These are phyloP conservation scores for Ilex aquifolium DNA, from an alignment of 257 asterid genomes.

Conservation along the genomic window DNA sequence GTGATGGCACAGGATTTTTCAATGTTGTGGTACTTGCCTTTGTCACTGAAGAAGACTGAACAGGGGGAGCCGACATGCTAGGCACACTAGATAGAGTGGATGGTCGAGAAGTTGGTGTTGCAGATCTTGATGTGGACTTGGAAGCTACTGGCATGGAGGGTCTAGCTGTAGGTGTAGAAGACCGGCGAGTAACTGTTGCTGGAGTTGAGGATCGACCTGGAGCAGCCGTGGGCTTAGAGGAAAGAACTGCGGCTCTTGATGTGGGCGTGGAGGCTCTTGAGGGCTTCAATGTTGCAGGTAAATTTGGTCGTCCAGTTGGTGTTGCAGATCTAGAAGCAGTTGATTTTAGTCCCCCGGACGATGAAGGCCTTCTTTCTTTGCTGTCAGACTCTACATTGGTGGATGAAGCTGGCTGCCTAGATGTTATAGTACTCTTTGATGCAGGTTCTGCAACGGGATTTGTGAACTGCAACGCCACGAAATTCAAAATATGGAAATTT, in stretches of 20 bases:
- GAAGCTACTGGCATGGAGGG: constrained; percentile 32
- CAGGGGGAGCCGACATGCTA: constrained; percentile 16
- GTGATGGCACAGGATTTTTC: constrained; percentile 30
- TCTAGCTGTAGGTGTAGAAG: constrained; percentile 45
- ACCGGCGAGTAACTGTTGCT: constrained; percentile 31
- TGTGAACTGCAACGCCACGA: constrained; percentile 37
- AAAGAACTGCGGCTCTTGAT: constrained; percentile 39
- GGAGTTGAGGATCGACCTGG: constrained; percentile 50
- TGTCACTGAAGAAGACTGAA: constrained; percentile 23
- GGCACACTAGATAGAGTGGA: constrained; percentile 22
- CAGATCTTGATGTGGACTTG: constrained; percentile 41
- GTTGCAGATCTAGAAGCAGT: constrained; percentile 41
- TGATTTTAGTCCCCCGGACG: constrained; percentile 34
- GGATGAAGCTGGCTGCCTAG: constrained; percentile 15
- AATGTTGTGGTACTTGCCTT: constrained; percentile 20
- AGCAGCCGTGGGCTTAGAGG: constrained; percentile 36
- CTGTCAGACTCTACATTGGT: constrained; percentile 18
- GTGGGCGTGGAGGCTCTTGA: constrained; percentile 54
- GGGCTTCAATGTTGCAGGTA: constrained; percentile 38
- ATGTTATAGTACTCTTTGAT: constrained; percentile 9
- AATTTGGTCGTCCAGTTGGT: constrained; percentile 40
- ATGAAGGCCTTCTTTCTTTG: constrained; percentile 30
- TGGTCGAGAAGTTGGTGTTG: constrained; percentile 50
- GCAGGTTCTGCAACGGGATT: constrained; percentile 23
- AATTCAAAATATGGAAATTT: not conserved